Base-by-base conservation (phyloP, 1,139 yeast genomes). In the Barnettozyma hawaiiensis region DNA sequence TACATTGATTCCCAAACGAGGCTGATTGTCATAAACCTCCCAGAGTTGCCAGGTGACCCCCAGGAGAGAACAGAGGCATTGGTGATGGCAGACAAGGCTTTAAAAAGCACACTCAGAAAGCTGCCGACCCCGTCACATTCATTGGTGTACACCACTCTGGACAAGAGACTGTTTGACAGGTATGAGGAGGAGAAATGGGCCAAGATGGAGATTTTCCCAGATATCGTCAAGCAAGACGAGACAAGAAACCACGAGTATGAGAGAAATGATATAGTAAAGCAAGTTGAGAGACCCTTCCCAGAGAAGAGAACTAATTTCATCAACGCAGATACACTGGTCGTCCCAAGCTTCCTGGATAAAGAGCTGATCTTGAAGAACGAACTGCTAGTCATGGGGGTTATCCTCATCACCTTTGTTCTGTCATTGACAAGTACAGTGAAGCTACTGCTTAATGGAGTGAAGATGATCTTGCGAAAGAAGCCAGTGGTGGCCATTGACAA, bases 61-160 rank as follows among this genome's bases (percentile, higher is more conserved):
- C 60, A 60, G 9, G 37, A 44, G 10, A 57, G 75, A 34, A 53
- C 52, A 1, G 57, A 59, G 21, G 61, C 65, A 7, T 50, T 73
- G 36, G 47, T 48, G 20, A 58, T 63, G 14, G 70, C 76, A 31
- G 58, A 56, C 35, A 41, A 46, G 2, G 41, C 55, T 5, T 31
- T 68, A n/a, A 55, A 81, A 41, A 66, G 67, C 34, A 69, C 82
- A 12, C 54, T 81, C 23, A 70, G 85, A 27, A 78, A 76, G 49
- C 58, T 81, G n/a, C 92, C 94, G 0, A 71, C 86, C 0, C 90
- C 92, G 0, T 73, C 73, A 47, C 71, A 70, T 44, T 66, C 83
- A 4, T 63, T 84, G 3, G 60, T 83, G 6, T 60, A 76, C 39
- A 76, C 85, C 0, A 59, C 68, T 0, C 41, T 60, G 10, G 46